These are phyloP conservation scores for Fusarium sp. DNA, from an alignment of 2,329 filamentous ascomycete species.

Conservation along the genomic window DNA sequence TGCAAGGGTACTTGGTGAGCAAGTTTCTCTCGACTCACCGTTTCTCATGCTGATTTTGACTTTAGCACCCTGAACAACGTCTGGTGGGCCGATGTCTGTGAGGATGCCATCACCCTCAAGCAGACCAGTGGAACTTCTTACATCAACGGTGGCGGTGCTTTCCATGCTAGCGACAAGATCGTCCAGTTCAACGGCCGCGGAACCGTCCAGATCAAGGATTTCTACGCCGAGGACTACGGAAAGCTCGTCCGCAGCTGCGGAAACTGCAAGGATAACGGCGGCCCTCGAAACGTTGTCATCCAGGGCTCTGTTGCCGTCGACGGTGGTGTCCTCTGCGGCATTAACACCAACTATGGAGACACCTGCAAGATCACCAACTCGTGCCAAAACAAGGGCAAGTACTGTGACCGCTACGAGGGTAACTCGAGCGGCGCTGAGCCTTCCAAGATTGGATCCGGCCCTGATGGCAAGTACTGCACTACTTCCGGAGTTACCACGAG, in stretches of 20 bases:
- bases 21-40: not conserved
- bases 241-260: conserved; percentile 63
- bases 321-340: conserved; percentile 40
- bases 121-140: conserved; percentile 53
- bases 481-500: conserved; percentile 10
- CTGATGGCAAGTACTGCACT: conserved; percentile 37
- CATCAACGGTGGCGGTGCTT: conserved; percentile 48
- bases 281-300: conserved; percentile 36
- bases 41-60: not conserved
- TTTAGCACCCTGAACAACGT: conserved; percentile 49
- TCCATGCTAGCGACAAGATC: conserved; percentile 40
- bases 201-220: conserved; percentile 53
- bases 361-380: conserved; percentile 40
- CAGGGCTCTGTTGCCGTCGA: conserved; percentile 33
- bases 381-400: conserved; percentile 39
- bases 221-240: conserved; percentile 47
- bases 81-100: conserved; percentile 54
- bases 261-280: conserved; percentile 43
- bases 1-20: conserved; percentile 56
- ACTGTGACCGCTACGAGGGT: conserved; percentile 33
- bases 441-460: conserved; percentile 39
- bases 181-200: conserved; percentile 56
- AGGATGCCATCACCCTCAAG: conserved; percentile 51
- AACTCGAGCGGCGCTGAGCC: conserved; percentile 38
- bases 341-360: conserved; percentile 43